phyloP scores from a whole-genome alignment of 2,329 filamentous ascomycete genomes.

The Stylonectria norvegica region DNA sequence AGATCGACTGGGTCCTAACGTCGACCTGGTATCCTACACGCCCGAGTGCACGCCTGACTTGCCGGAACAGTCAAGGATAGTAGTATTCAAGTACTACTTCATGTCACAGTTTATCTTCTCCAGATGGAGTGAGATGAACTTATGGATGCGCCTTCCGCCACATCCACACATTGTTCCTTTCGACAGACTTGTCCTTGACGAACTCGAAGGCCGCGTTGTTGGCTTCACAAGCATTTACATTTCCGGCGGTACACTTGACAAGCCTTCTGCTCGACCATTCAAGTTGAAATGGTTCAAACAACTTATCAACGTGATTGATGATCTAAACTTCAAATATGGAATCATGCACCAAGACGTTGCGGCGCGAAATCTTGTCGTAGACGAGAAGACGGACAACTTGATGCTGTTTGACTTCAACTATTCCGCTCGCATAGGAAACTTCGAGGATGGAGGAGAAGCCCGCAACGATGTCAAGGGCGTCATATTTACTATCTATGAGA shows the following conservation, averaged over 20 bases:
- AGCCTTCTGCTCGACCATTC: conserved; percentile 30
- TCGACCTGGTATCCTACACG: too few relatives aligned
- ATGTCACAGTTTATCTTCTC: conserved; percentile 13
- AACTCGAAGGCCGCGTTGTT: conserved; percentile 29
- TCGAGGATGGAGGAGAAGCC: conserved; percentile 2
- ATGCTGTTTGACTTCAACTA: conserved; percentile 38
- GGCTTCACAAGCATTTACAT: conserved; percentile 37
- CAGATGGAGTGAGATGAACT: conserved; percentile 36
- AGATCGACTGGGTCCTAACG: too few relatives aligned
- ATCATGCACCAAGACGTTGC: conserved; percentile 40
- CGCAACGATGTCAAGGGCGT: conserved; percentile 34
- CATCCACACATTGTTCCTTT: conserved; percentile 38
- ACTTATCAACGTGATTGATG: conserved; percentile 28
- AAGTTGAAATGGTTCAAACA: conserved; percentile 36
- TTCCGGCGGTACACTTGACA: conserved; percentile 32
- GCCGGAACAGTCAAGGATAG: too few relatives aligned
- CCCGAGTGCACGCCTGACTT: too few relatives aligned
- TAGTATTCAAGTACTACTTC: conserved; percentile 38
- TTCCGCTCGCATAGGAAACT: conserved; percentile 22
- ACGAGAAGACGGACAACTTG: conserved; percentile 31
- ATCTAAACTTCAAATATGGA: conserved; percentile 36
- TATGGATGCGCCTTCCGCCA: conserved; percentile 32
- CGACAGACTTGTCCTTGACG: conserved; percentile 34
- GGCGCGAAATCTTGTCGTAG: conserved; percentile 36
- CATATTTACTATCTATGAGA: conserved; percentile 36